Evolutionary conservation across 2,329 filamentous ascomycete species (phyloP).

Genomic region (Tolypocladium ovalisporum): DNA sequence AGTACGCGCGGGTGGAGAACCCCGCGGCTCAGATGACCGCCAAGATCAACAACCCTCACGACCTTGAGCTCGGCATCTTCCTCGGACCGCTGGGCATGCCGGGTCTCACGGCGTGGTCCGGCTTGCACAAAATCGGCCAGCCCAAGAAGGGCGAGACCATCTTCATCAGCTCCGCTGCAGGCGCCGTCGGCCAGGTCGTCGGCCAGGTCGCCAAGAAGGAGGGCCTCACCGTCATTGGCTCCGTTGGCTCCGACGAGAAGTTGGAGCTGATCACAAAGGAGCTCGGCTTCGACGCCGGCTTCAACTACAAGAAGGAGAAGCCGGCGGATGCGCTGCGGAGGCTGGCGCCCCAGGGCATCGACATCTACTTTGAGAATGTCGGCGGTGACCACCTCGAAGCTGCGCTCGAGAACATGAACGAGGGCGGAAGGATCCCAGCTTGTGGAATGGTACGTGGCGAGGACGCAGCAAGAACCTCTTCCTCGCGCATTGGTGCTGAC

Average conservation of each 20-base stretch:
- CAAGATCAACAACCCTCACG: conserved; percentile 59
- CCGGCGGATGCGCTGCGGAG: conserved; percentile 55
- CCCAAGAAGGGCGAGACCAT: conserved; percentile 62
- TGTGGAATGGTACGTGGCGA: conserved; percentile 45
- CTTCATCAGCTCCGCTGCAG: conserved; percentile 69
- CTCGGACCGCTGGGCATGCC: conserved; percentile 55
- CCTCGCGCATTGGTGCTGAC: neutral
- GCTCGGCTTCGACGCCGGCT: conserved; percentile 48
- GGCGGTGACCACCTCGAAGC: conserved; percentile 41
- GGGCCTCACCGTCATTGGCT: conserved; percentile 69
- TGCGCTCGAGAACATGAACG: conserved; percentile 37
- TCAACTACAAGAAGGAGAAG: conserved; percentile 83
- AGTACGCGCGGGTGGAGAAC: conserved; percentile 52
- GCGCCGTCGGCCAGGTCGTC: conserved; percentile 73
- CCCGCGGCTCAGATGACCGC: conserved; percentile 28
- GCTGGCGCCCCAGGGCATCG: conserved; percentile 65
- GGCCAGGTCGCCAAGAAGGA: conserved; percentile 77
- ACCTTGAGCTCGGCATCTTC: conserved; percentile 56
- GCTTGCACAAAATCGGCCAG: conserved; percentile 52
- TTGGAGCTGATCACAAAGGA: conserved; percentile 50
- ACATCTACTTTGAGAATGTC: conserved; percentile 51
- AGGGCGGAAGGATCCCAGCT: conserved; percentile 52
- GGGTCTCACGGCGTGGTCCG: conserved; percentile 60
- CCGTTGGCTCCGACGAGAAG: conserved; percentile 71
- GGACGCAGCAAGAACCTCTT: neutral